Evolutionary conservation across 345 rosid species (phyloP).

Genomic region (Capsella bursapastoris): DNA sequence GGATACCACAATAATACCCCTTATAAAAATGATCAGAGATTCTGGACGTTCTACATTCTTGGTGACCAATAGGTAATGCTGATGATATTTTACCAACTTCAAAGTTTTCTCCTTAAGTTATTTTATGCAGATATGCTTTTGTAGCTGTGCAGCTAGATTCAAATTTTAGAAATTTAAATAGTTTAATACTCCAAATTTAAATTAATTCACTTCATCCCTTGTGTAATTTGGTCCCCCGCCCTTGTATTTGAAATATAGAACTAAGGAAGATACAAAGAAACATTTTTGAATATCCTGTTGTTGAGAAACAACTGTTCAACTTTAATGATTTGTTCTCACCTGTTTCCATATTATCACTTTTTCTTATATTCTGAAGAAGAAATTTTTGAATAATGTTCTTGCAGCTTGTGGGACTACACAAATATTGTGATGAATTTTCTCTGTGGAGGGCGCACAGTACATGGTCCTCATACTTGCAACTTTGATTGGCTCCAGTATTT

Average conservation of each 20-base stretch:
- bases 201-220: not conserved
- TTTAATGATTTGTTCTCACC: not conserved
- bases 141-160: not conserved
- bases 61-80: slow-evolving; percentile 89
- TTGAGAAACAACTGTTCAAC: not conserved
- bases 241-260: slow-evolving; percentile 17
- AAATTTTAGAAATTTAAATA: not conserved
- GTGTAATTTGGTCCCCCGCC: not conserved
- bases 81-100: not conserved
- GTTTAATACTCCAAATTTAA: not conserved
- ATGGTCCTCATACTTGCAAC: slow-evolving; percentile 55
- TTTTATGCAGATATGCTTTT: slow-evolving; percentile 6
- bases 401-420: slow-evolving; percentile 99
- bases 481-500: slow-evolving; percentile 93
- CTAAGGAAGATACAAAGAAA: not conserved
- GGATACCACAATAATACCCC: slow-evolving; percentile 73
- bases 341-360: not conserved
- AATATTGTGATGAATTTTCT: slow-evolving; percentile 96
- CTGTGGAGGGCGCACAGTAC: slow-evolving; percentile 54
- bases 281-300: slow-evolving; percentile 16
- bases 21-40: slow-evolving; percentile 88
- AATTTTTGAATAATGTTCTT: slow-evolving; percentile 24
- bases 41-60: slow-evolving; percentile 94
- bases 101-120: not conserved
- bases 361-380: slow-evolving; percentile 13